These are phyloP conservation scores for Aquilaria sinensis DNA, from an alignment of 345 rosid species.

Conservation along the genomic window DNA sequence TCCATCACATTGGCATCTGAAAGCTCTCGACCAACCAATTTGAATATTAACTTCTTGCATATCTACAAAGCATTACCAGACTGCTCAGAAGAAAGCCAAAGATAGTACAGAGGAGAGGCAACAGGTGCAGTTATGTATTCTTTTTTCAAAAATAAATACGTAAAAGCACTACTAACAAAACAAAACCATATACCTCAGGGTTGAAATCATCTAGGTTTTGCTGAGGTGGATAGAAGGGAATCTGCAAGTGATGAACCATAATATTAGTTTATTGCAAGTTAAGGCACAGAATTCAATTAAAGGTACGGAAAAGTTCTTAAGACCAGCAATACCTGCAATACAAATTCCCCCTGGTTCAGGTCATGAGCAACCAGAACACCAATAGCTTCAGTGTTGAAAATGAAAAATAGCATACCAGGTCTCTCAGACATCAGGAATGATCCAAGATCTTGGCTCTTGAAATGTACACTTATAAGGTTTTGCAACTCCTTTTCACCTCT, in stretches of 20 bases:
- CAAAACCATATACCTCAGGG: constrained; percentile 44
- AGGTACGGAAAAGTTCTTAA: constrained; percentile 4
- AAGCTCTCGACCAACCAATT: constrained; percentile 84
- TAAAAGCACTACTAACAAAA: background rate
- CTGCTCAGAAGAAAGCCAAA: background rate
- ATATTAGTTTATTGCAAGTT: constrained; percentile 1
- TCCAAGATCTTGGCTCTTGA: constrained; percentile 77
- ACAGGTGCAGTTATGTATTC: background rate
- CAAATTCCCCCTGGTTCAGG: constrained; percentile 81
- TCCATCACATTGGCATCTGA: constrained; percentile 68
- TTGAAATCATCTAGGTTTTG: constrained; percentile 72
- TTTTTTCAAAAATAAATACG: background rate
- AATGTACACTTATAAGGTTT: constrained; percentile 87
- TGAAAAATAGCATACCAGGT: constrained; percentile 90
- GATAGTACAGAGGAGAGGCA: background rate
- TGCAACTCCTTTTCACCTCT: constrained; percentile 80
- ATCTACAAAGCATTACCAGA: constrained; percentile 47
- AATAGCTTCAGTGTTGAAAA: constrained; percentile 81
- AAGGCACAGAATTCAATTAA: constrained; percentile 4
- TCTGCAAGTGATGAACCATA: constrained; percentile 31
- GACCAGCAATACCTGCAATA: constrained; percentile 60
- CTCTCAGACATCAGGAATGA: constrained; percentile 52
- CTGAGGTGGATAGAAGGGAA: constrained; percentile 94
- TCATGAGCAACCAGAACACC: constrained; percentile 98
- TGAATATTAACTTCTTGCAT: constrained; percentile 71